Percentiles rank a stretch among this genome's conserved stretches.
phyloP scores from a whole-genome alignment of 2,329 filamentous ascomycete genomes.

The Cadophora sp. region DNA sequence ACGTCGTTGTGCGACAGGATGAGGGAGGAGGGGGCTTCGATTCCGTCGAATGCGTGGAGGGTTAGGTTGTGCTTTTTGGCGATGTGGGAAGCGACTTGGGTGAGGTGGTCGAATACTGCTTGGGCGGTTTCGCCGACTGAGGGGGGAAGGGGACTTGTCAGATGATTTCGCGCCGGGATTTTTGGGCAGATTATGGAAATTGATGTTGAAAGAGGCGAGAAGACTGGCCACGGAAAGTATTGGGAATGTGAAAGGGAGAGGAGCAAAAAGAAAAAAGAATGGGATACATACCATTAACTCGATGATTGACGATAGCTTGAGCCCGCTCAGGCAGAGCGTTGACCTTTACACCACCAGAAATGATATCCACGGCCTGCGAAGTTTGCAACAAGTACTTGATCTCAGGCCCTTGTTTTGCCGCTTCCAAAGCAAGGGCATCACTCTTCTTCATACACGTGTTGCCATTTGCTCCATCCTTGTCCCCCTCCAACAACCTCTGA shows the following conservation, averaged over 20 bases:
- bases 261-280: neutral
- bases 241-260: neutral
- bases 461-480: neutral
- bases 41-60: slow-evolving; percentile 15
- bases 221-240: too few species aligned
- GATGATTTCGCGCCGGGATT: too few species aligned
- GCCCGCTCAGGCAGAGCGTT: slow-evolving; percentile 63
- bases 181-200: too few species aligned
- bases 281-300: slow-evolving; percentile 17
- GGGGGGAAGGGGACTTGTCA: neutral
- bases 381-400: slow-evolving; percentile 59
- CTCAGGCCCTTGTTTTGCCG: slow-evolving; percentile 48
- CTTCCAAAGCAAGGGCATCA: slow-evolving; percentile 17
- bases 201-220: too few species aligned
- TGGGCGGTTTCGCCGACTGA: slow-evolving; percentile 18
- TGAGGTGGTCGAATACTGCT: slow-evolving; percentile 18
- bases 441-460: neutral
- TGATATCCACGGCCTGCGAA: slow-evolving; percentile 59
- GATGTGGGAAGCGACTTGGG: neutral
- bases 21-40: slow-evolving; percentile 13
- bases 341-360: slow-evolving; percentile 60
- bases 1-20: neutral
- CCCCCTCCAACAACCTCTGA: neutral
- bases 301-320: slow-evolving; percentile 49
- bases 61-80: slow-evolving; percentile 19